Evolutionary conservation across 2,329 filamentous ascomycete genomes (phyloP), one percentile per base, ranked within the genome.

Genomic region (Aspergillus piperis): DNA sequence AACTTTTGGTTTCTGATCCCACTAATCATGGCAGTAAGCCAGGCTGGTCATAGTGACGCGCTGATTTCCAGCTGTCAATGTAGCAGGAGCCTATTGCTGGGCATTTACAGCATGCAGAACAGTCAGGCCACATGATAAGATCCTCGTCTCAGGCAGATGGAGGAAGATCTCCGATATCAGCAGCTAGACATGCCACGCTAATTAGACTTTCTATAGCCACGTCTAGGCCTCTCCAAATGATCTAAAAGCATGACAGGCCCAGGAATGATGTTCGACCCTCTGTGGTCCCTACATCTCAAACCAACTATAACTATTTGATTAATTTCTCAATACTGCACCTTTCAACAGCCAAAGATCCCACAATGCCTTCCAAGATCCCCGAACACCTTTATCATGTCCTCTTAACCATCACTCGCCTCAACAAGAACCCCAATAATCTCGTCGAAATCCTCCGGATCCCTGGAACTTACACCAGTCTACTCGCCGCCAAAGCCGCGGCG

Each of bases 351-450:
- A 30, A 10, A 30, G 27, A 30, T 30, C 27, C 13, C 44, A 25
- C 0, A 11, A 49, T 49, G 44, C 15, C 44, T 8, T 10, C 44
- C 6, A 25, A 30, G 17, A 25, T 47, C 6, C 23, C 60, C 1
- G 59, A 65, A 5, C 38, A 64, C 17, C 66, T 71, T 48, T 71
- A 71, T 58, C 70, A 72, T 42, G 55, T 71, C 49, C 53, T 72
- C 57, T 59, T 71, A 42, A 64, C 65, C 23, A 67, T 59, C 30
- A 68, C 68, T 2, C 63, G 68, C 55, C 60, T 67, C 54, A 53
- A 39, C 51, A 67, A 61, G 42, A 66, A 73, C 52, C 68, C 68
- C 8, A 69, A 68, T 51, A 63, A 62, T 10, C 55, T 66, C 27
- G 47, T 71, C 25, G 67, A 72, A 57, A 70, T 66, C 42, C 32